Evolutionary conservation across 2,329 filamentous ascomycete species (phyloP).

Genomic region (Alternaria ventricosa): DNA sequence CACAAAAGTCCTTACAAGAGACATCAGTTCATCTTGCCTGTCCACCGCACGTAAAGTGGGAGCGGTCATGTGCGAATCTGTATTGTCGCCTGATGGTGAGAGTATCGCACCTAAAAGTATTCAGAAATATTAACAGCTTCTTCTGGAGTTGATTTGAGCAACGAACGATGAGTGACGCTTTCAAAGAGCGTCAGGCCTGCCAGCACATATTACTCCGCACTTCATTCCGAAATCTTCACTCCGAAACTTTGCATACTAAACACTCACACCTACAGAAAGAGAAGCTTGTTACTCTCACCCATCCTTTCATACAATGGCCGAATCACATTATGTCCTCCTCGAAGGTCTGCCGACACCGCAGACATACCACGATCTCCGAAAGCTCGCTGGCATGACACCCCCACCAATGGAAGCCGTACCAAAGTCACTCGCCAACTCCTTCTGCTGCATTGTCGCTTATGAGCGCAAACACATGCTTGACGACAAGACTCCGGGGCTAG

Average conservation of each 20-base stretch:
- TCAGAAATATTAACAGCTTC: neutral
- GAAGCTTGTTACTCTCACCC: neutral
- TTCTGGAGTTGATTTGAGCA: accelerated
- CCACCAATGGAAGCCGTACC: slow-evolving; percentile 36
- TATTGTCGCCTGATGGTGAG: neutral
- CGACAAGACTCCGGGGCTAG: slow-evolving; percentile 21
- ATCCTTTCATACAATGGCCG: slow-evolving; percentile 1
- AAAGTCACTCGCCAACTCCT: slow-evolving; percentile 34
- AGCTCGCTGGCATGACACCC: slow-evolving; percentile 38
- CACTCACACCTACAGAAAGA: neutral
- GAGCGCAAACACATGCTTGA: slow-evolving; percentile 32
- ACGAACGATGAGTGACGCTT: neutral
- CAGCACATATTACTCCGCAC: neutral
- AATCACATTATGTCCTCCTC: slow-evolving; percentile 32
- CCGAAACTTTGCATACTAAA: neutral
- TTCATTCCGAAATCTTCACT: neutral
- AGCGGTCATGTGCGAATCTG: neutral
- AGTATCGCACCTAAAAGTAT: neutral
- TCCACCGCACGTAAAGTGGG: no score
- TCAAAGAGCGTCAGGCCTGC: neutral
- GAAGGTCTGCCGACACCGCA: slow-evolving; percentile 37
- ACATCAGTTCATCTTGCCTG: no score
- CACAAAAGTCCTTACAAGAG: neutral
- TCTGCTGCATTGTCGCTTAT: slow-evolving; percentile 33
- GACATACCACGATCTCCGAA: slow-evolving; percentile 40